A percentile compares a stretch with the other conserved stretches of the same genome.
phyloP scores from a whole-genome alignment of 495 filamentous ascomycete species.

The Penicillium odoratum region DNA sequence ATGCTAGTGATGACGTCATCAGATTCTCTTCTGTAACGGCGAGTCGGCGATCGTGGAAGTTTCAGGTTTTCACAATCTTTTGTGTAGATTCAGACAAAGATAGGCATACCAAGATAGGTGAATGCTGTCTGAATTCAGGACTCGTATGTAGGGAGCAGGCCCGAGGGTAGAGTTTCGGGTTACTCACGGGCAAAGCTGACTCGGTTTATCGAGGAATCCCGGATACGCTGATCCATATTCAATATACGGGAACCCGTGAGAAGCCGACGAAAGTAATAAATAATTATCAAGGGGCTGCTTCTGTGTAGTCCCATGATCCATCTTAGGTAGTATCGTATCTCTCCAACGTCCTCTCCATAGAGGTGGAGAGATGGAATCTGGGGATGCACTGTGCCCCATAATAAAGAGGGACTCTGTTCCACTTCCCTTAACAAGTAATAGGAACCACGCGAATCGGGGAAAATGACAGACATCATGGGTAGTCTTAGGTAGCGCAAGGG shows the following conservation, averaged over 20 bases:
- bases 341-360: background rate
- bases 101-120: background rate
- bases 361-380: background rate
- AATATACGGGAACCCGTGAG: background rate
- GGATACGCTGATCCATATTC: slow-evolving; percentile 14
- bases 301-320: background rate
- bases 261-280: background rate
- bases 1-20: slow-evolving; percentile 10
- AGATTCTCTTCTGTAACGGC: background rate
- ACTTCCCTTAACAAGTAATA: background rate
- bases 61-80: background rate
- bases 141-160: too few species aligned
- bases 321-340: too few species aligned
- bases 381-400: background rate
- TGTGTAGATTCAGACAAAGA: background rate
- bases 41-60: background rate
- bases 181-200: slow-evolving; percentile 12
- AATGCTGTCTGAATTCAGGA: background rate
- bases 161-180: background rate
- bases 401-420: background rate
- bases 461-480: slow-evolving; percentile 9
- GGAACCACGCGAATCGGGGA: slow-evolving; percentile 14
- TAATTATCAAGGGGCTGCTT: background rate
- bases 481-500: background rate
- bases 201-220: slow-evolving; percentile 10